Percentiles rank a stretch among this genome's conserved stretches.
Conservation (phyloP, 164 flowering plant species). For the Nymphaea thermarum region DNA sequence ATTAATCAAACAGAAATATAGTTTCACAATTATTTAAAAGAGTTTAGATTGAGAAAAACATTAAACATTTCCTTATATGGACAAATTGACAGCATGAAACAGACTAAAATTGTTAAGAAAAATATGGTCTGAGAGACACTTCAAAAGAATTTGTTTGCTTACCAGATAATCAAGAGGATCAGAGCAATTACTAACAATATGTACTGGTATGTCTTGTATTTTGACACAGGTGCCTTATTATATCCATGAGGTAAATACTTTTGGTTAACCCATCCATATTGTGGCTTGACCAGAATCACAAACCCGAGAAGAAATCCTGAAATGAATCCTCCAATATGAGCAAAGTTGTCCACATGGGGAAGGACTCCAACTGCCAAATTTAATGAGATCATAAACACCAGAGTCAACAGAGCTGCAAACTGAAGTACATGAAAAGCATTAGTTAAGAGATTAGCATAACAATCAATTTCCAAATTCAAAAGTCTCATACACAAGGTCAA, state of each 20-base stretch:
- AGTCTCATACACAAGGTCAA: not conserved
- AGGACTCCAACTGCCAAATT: slow-evolving; percentile 45
- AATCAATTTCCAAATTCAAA: not conserved
- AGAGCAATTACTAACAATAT: slow-evolving; percentile 26
- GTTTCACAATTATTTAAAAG: too few relatives aligned
- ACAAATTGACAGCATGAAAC: too few relatives aligned
- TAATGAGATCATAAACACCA: slow-evolving; percentile 26
- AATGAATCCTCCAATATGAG: slow-evolving; percentile 56
- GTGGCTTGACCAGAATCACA: slow-evolving; percentile 54
- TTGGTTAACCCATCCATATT: slow-evolving; percentile 43
- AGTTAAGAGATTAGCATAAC: not conserved
- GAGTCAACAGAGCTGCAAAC: slow-evolving; percentile 38
- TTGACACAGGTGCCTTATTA: slow-evolving; percentile 21
- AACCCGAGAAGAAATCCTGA: slow-evolving; percentile 63
- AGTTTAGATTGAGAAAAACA: too few relatives aligned
- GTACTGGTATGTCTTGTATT: slow-evolving; percentile 45
- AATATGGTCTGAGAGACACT: too few relatives aligned
- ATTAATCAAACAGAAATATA: too few relatives aligned
- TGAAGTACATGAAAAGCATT: slow-evolving; percentile 11
- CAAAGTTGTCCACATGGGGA: slow-evolving; percentile 46
- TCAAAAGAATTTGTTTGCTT: slow-evolving; percentile 3
- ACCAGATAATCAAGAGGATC: slow-evolving; percentile 19
- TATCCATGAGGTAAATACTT: slow-evolving; percentile 42
- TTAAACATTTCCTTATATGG: too few relatives aligned
- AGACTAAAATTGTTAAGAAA: too few relatives aligned